Percentiles rank a stretch among this genome's conserved stretches.
These are phyloP conservation scores for Phialemonium atrogriseum DNA, from an alignment of 2,329 filamentous ascomycete genomes.

Conservation along the genomic window DNA sequence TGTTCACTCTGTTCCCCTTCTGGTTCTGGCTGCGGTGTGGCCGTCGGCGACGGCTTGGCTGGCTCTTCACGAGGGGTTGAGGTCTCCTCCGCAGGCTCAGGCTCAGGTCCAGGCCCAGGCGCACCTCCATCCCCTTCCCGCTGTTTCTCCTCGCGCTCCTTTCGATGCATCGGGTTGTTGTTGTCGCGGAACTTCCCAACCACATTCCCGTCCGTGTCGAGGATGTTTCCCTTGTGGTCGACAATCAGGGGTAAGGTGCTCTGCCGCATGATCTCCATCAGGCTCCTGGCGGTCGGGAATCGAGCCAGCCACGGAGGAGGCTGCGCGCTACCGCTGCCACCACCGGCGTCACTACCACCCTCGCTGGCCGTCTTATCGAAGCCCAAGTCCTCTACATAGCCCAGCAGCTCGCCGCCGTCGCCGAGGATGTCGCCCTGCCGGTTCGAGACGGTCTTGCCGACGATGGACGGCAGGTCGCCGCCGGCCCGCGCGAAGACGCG, in stretches of 20 bases:
- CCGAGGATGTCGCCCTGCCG: conserved; percentile 37
- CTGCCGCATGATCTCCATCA: conserved; percentile 24
- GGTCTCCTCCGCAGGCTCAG: neutral
- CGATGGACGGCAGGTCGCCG: conserved; percentile 47
- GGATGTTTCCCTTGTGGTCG: conserved; percentile 36
- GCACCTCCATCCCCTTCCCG: conserved; percentile 16
- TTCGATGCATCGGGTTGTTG: conserved; percentile 34
- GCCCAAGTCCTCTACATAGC: conserved; percentile 35
- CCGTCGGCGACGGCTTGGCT: neutral
- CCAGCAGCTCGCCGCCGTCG: conserved; percentile 32
- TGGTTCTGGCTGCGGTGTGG: neutral
- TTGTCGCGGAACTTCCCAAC: conserved; percentile 39
- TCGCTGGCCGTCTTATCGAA: conserved; percentile 10
- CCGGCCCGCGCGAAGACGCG: conserved; percentile 43
- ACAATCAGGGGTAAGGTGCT: conserved; percentile 28
- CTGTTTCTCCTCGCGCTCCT: conserved; percentile 15
- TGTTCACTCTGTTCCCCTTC: conserved; percentile 1
- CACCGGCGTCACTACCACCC: conserved; percentile 1
- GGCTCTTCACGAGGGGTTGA: neutral
- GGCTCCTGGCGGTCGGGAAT: conserved; percentile 17
- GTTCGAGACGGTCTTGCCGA: conserved; percentile 37
- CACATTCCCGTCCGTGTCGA: conserved; percentile 35
- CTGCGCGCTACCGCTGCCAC: conserved; percentile 10
- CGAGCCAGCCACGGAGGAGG: conserved; percentile 8
- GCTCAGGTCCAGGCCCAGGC: conserved; percentile 20